Evolutionary conservation across 495 filamentous ascomycete species (phyloP).

Genomic region (Penicillium parvum): DNA sequence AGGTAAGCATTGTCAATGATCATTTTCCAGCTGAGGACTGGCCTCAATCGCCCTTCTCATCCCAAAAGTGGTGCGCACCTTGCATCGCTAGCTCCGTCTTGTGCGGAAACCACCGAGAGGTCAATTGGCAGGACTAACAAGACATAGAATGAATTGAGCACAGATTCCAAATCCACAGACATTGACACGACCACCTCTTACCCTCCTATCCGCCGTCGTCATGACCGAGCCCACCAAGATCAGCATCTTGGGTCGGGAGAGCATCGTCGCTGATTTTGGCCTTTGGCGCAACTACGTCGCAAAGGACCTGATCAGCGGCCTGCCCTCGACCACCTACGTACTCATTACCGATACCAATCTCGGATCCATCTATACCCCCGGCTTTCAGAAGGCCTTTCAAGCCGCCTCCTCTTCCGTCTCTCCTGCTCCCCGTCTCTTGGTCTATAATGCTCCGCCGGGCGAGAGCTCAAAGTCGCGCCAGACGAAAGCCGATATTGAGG

Average conservation of each 20-base stretch:
- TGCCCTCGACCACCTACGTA: slow-evolving; percentile 86
- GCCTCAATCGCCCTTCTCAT: not conserved
- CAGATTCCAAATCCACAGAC: slow-evolving; percentile 8
- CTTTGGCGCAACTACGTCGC: slow-evolving; percentile 81
- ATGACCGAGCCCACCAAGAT: slow-evolving; percentile 47
- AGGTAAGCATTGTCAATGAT: slow-evolving; percentile 9
- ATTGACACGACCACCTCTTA: slow-evolving; percentile 2
- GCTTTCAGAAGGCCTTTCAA: slow-evolving; percentile 70
- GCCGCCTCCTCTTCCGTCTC: slow-evolving; percentile 44
- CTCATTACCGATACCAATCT: slow-evolving; percentile 96
- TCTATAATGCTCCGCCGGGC: slow-evolving; percentile 82
- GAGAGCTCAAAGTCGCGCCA: slow-evolving; percentile 89
- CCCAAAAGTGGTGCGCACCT: slow-evolving; percentile 10
- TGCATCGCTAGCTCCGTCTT: slow-evolving; percentile 21
- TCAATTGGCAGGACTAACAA: slow-evolving; percentile 14
- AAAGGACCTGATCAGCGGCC: slow-evolving; percentile 71
- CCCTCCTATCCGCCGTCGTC: slow-evolving; percentile 7
- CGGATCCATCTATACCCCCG: slow-evolving; percentile 68
- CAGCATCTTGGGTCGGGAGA: slow-evolving; percentile 62
- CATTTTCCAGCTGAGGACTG: not conserved
- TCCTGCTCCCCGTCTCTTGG: slow-evolving; percentile 64
- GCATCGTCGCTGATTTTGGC: slow-evolving; percentile 87
- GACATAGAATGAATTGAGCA: slow-evolving; percentile 35
- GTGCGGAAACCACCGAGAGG: slow-evolving; percentile 15
- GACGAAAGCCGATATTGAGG: slow-evolving; percentile 92